Evolutionary conservation across 331 rosid species (phyloP), one percentile per base, ranked within the genome.

Genomic region (Ulmus americana): DNA sequence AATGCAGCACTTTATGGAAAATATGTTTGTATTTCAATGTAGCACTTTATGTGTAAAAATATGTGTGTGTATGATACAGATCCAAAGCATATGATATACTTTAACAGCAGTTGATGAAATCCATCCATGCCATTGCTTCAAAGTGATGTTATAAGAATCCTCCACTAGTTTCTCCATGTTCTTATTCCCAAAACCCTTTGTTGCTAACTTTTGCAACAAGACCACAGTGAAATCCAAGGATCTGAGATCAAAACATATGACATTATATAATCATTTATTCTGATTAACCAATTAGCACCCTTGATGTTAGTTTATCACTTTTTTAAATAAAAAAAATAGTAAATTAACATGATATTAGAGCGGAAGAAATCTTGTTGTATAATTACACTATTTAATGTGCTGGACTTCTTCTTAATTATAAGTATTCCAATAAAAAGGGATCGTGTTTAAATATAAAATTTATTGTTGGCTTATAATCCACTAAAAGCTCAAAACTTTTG

Each of bases 121-220:
- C 97, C 97, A 92, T 55, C 90, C 90, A 76, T 92, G 97, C 90
- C 94, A 88, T 15, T 83, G 88, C 77, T 80, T 71, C 71, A 92
- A 71, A 61, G 94, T 83, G 70, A 75, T 69, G 72, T 59, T 75
- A 51, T 92, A 91, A 60, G 89, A 69, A 46, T 85, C 95, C 68
- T 86, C 89, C 50, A 91, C 96, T 14, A 82, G 80, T 77, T 86
- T 71, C 65, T 81, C 83, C 95, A 88, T 86, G 50, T 52, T 81
- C 79, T 64, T 65, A 46, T 57, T n/a, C 60, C 65, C 77, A 9
- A 84, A 76, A 43, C 76, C 90, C 46, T 45, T 76, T 56, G 73
- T 80, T 57, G 73, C 63, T 55, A 82, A 49, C 41, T 68, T 50
- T 61, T 76, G 73, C 65, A 88, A 69, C 63, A 91, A 74, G 13